Evolutionary conservation across 192 early-diverging fungal genomes (phyloP).

Genomic region (Podila epigama): DNA sequence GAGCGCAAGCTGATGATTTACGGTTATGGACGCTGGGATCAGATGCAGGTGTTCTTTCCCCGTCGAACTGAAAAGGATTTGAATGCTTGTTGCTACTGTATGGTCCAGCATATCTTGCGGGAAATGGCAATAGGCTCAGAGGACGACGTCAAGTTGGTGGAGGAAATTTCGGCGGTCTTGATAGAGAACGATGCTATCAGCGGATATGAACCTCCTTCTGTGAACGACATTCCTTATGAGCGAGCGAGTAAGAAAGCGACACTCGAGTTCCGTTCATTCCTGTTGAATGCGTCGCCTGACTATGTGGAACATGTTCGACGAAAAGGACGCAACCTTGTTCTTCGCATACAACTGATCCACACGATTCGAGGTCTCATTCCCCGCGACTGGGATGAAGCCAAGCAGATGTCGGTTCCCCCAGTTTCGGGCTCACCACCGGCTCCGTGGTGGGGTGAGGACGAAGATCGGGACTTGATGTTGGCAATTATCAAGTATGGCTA

Average conservation of each 20-base stretch:
- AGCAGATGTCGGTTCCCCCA: constrained; percentile 69
- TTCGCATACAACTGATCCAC: constrained; percentile 78
- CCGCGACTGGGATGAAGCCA: constrained; percentile 63
- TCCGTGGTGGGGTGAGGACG: constrained; percentile 79
- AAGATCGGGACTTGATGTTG: constrained; percentile 83
- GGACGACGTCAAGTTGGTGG: constrained; percentile 66
- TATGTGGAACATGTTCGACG: constrained; percentile 77
- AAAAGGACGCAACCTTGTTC: constrained; percentile 72
- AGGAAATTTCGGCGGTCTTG: constrained; percentile 67
- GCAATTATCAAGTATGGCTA: constrained; percentile 87
- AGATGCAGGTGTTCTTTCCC: constrained; percentile 64
- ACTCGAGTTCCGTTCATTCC: constrained; percentile 71
- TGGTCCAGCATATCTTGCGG: constrained; percentile 60
- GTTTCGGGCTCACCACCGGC: constrained; percentile 66
- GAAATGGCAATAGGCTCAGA: constrained; percentile 56
- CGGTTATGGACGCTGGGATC: constrained; percentile 69
- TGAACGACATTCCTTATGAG: constrained; percentile 63
- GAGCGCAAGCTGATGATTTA: constrained; percentile 72
- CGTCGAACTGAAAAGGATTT: constrained; percentile 66
- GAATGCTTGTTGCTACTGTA: constrained; percentile 58
- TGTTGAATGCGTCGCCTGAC: constrained; percentile 74
- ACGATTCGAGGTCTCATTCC: constrained; percentile 77
- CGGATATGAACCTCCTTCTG: constrained; percentile 45
- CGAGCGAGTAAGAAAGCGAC: constrained; percentile 71
- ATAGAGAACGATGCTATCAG: constrained; percentile 49